These are phyloP conservation scores for Epichloe gansuensis DNA, from an alignment of 2,329 filamentous ascomycete species.

Conservation along the genomic window DNA sequence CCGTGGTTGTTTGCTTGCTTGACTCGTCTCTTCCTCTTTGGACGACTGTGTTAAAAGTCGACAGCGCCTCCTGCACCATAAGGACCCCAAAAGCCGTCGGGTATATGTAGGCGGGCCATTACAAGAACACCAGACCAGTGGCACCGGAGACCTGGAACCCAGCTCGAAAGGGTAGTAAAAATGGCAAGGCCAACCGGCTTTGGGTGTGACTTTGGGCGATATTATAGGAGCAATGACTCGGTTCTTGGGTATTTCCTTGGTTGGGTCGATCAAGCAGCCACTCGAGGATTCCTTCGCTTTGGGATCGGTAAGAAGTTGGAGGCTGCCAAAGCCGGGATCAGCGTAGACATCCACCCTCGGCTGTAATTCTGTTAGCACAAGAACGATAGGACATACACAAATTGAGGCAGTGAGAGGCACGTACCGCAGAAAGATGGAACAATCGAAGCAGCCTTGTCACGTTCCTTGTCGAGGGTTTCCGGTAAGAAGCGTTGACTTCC, in stretches of 20 bases:
- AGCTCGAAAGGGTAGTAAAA: conserved; percentile 56
- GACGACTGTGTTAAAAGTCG: conserved; percentile 37
- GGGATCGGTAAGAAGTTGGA: conserved; percentile 20
- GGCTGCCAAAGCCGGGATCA: conserved; percentile 18
- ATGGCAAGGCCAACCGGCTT: conserved; percentile 57
- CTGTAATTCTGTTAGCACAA: conserved; percentile 15
- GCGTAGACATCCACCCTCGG: conserved; percentile 38
- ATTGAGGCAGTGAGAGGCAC: conserved; percentile 14
- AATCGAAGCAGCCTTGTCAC: conserved; percentile 80
- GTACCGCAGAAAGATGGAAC: conserved; percentile 74
- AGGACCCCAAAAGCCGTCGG: conserved; percentile 59
- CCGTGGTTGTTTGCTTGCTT: not conserved
- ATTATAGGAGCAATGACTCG: conserved; percentile 38
- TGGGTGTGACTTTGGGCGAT: conserved; percentile 46
- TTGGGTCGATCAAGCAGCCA: conserved; percentile 17
- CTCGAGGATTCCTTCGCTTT: conserved; percentile 17
- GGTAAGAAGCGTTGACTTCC: conserved; percentile 81
- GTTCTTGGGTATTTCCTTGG: conserved; percentile 29
- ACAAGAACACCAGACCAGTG: conserved; percentile 51
- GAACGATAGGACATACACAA: not conserved
- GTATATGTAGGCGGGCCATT: conserved; percentile 38
- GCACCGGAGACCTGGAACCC: conserved; percentile 55
- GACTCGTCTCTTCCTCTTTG: conserved; percentile 9
- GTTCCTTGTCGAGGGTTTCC: conserved; percentile 74
- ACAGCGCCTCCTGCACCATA: conserved; percentile 62